Conservation (phyloP, 805 yeast species). For the Debaryomyces tyrocola region DNA sequence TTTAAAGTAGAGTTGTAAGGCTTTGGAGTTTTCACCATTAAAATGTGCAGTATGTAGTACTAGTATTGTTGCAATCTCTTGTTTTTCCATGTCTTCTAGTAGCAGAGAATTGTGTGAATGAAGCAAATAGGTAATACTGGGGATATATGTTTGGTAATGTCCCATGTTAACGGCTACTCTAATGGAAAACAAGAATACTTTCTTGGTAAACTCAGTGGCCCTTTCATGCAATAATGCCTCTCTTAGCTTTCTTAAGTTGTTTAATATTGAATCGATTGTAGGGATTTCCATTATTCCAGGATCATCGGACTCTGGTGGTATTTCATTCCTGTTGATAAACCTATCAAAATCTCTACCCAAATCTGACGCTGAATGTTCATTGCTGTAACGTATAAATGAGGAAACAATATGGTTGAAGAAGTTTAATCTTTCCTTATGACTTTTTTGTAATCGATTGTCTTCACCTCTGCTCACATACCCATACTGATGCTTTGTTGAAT, state of each 20-base stretch:
- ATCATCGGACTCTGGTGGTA: background rate
- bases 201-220: slow-evolving; percentile 39
- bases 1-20: slow-evolving; percentile 29
- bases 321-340: slow-evolving; percentile 8
- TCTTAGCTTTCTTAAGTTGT: slow-evolving; percentile 48
- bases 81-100: slow-evolving; percentile 29
- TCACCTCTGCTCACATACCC: slow-evolving; percentile 66
- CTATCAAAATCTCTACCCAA: slow-evolving; percentile 10
- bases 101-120: slow-evolving; percentile 17
- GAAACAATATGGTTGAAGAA: slow-evolving; percentile 39
- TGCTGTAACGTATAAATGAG: slow-evolving; percentile 30
- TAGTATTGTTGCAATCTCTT: slow-evolving; percentile 42
- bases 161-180: slow-evolving; percentile 46
- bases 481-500: slow-evolving; percentile 24
- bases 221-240: slow-evolving; percentile 49
- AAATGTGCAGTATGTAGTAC: slow-evolving; percentile 48
- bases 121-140: slow-evolving; percentile 48
- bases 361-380: slow-evolving; percentile 14
- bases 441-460: slow-evolving; percentile 46
- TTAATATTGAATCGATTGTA: slow-evolving; percentile 26
- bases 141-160: slow-evolving; percentile 54
- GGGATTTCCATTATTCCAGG: slow-evolving; percentile 1
- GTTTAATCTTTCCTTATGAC: slow-evolving; percentile 39
- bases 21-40: slow-evolving; percentile 28
- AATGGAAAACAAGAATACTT: slow-evolving; percentile 50